Percentiles rank a stretch among this genome's conserved stretches.
Conservation (phyloP, 2,329 filamentous ascomycete species). For the Ascochyta viciae-villosae region DNA sequence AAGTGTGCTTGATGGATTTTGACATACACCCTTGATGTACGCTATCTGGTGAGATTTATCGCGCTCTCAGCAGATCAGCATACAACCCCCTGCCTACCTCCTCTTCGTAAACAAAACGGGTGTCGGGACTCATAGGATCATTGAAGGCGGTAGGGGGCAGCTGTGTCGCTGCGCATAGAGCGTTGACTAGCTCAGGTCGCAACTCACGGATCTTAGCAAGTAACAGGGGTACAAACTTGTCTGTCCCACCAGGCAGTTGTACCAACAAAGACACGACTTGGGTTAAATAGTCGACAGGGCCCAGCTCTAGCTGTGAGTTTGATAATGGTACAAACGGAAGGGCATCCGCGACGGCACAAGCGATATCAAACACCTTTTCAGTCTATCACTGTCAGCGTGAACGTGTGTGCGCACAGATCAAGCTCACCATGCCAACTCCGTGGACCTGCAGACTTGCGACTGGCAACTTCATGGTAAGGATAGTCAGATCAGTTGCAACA, state of each 20-base stretch:
- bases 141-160: conserved; percentile 16
- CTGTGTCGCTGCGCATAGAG: conserved; percentile 25
- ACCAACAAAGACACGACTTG: conserved; percentile 26
- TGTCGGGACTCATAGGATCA: conserved; percentile 33
- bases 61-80: conserved; percentile 24
- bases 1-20: too few relatives aligned
- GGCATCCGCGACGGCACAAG: conserved; percentile 38
- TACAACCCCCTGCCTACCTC: conserved; percentile 33
- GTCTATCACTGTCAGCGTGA: conserved; percentile 24
- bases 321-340: conserved; percentile 31
- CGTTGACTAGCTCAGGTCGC: conserved; percentile 26
- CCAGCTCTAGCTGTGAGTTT: conserved; percentile 23
- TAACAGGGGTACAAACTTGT: conserved; percentile 37
- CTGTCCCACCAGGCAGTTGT: conserved; percentile 32
- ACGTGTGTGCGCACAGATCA: too few relatives aligned
- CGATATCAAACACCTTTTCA: conserved; percentile 42
- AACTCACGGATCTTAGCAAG: conserved; percentile 37
- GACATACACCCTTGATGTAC: too few relatives aligned
- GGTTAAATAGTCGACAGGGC: conserved; percentile 28
- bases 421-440: conserved; percentile 38
- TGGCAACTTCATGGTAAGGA: conserved; percentile 39
- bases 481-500: conserved; percentile 67
- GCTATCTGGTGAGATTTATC: background rate
- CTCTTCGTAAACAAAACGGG: conserved; percentile 35
- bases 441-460: conserved; percentile 34